phyloP scores from a whole-genome alignment of 2,329 filamentous ascomycete species.

The Sclerotiophoma versabilis region DNA sequence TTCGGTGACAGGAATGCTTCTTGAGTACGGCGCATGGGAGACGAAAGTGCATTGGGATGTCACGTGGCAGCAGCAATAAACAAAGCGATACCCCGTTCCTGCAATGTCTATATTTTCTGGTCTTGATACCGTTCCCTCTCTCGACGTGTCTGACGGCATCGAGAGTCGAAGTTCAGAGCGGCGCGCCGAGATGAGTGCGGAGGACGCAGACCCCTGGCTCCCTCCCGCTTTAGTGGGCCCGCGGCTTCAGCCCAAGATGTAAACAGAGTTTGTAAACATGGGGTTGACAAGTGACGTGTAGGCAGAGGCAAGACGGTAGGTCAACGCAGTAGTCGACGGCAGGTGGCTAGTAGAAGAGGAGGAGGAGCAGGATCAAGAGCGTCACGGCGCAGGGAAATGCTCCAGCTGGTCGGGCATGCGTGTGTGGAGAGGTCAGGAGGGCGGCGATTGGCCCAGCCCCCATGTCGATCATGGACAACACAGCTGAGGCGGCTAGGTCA shows the following conservation, averaged over 20 bases:
- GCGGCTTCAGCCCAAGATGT: neutral
- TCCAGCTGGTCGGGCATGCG: neutral
- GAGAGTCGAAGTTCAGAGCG: neutral
- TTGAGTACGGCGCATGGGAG: neutral
- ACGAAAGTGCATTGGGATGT: neutral
- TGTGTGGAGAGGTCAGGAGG: neutral
- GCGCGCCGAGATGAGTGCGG: conserved; percentile 2
- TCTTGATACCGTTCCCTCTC: no score
- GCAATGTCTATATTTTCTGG: neutral
- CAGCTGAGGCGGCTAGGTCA: conserved; percentile 18
- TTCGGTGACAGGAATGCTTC: conserved; percentile 13
- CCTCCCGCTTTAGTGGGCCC: conserved; percentile 12
- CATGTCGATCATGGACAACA: conserved; percentile 10
- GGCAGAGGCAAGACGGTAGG: neutral
- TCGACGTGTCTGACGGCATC: neutral
- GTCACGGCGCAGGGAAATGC: neutral
- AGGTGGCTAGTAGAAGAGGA: neutral
- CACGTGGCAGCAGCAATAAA: conserved; percentile 7
- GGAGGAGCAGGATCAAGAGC: neutral
- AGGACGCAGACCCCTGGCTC: conserved; percentile 7
- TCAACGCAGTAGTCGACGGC: neutral
- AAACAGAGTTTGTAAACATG: conserved; percentile 12
- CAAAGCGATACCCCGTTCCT: conserved; percentile 11
- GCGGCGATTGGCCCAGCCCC: conserved; percentile 13
- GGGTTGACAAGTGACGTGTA: neutral